Conservation (phyloP, 768 basidiomycete species). For the Pisolithus sp. region DNA sequence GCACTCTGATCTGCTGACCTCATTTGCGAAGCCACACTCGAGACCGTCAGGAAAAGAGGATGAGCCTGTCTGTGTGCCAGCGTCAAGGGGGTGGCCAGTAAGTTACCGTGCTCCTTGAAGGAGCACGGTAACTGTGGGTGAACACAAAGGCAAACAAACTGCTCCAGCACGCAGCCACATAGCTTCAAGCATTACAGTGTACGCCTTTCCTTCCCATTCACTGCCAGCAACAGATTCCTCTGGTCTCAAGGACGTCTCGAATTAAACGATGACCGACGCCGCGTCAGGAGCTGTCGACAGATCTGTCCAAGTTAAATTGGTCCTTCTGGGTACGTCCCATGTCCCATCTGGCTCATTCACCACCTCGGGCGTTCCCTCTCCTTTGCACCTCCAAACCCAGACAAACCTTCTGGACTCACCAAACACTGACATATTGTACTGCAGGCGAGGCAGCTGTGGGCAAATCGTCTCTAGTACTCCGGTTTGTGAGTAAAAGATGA, state of each 20-base stretch:
- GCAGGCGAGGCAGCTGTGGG: constrained; percentile 97
- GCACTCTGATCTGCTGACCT: too few relatives aligned
- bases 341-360: background rate
- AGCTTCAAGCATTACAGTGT: background rate
- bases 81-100: too few relatives aligned
- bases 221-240: background rate
- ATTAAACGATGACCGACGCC: constrained; percentile 59
- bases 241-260: constrained; percentile 12
- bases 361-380: background rate
- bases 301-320: constrained; percentile 96
- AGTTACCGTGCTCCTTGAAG: too few relatives aligned
- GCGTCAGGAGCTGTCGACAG: constrained; percentile 74
- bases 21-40: too few relatives aligned
- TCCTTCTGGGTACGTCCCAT: constrained; percentile 71
- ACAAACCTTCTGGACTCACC: background rate
- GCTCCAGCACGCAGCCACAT: background rate
- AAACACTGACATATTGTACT: background rate
- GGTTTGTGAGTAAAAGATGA: constrained; percentile 64
- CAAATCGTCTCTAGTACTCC: constrained; percentile 96
- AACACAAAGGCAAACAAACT: constrained; percentile 13
- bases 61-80: too few relatives aligned
- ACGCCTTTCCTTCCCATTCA: background rate
- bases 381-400: background rate
- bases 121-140: constrained; percentile 1
- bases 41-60: too few relatives aligned